Base-by-base conservation (phyloP, 352 stramenopile species). In the Aphanomyces stellatus region DNA sequence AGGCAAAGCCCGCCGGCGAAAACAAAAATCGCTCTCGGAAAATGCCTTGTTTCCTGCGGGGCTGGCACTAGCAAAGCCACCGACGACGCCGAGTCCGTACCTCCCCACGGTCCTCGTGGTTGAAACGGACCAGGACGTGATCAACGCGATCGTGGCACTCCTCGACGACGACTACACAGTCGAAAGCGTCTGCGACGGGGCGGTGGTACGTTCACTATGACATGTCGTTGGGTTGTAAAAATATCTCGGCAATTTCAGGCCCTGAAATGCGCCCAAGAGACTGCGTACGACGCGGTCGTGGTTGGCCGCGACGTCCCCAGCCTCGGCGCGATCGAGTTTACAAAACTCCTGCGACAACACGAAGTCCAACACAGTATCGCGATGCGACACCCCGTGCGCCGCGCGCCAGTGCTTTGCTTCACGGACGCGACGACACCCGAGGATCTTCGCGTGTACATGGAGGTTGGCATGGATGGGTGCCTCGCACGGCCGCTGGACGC, bases 381-480 rank as follows among this genome's bases (percentile, higher is more conserved):
- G 22, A 53, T 33, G 61, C 65, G 43, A 73, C 25, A 66, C 41
- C 22, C 69, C 65, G 28, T 69, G 49, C 55, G 51, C 1, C 77
- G 73, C 6, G 70, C 86, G 11, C 78, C 81, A 0, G 74, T 98
- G 28, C 68, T 97, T 0, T 93, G 81, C n/a, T 55, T 96, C 11
- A 93, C 75, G 19, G 72, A 65, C 11, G 62, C 85, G 53, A 94
- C 82, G 1, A 68, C 79, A 2, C 67, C 77, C 0, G 70, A 77
- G 7, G 87, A 97, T 68, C 73, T 97, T 3, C 79, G 89, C 49
- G 61, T 80, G 7, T 98, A 97, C 72, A 95, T 93, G 66, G 80
- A 93, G 30, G 79, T 74, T 6, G 90, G 89, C n/a, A 94, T 97
- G 78, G 89, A 97, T 70, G 90, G 92, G 4, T 98, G 90, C 62